Evolutionary conservation across 768 basidiomycete species (phyloP), one percentile per base, ranked within the genome.

Genomic region (Suillus occidentalis): DNA sequence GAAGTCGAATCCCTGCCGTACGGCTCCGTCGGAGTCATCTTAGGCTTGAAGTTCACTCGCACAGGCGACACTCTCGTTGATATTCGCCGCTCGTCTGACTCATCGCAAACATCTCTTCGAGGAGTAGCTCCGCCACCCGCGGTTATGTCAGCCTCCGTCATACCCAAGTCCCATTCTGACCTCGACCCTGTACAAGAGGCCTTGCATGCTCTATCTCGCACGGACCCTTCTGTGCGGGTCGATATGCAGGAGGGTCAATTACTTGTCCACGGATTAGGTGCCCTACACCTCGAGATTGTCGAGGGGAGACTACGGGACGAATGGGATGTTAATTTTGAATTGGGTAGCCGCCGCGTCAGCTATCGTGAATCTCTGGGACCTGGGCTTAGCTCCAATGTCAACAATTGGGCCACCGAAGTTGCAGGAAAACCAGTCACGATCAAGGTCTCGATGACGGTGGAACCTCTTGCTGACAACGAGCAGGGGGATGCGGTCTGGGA

Each of bases 231-330:
- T 0, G 85, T 94, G 36, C 88, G 94, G 22, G 81, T 88, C 37
- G 94, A 94, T 62, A 78, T 80, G 3, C 88, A 91, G 63, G 94
- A 95, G 68, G 94, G 92, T 1, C 94, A 95, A 70, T 80, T 93
- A 40, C 82, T 95, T 37, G 83, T 93, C 1, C 91, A 95, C 68
- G 93, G 93, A 2, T 85, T 95, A 49, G 94, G 94, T 16, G 86
- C 90, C 37, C 82, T 95, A 14, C 94, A 95, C 72, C 84, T 95
- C n/a, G 94, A 95, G 75, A 94, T 95, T 63, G 83, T 94, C 12
- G 91, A 92, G 76, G 85, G 87, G n/a, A 84, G 94, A 50, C 79
- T 95, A 34, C 83, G 81, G 61, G 87, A 92, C 63, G 94, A 95
- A 76, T 95, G 90, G 89, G 83, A 85, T 39, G 91, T 80, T 39